Conservation (phyloP, 345 rosid species). For the Erucastrum elatum region DNA sequence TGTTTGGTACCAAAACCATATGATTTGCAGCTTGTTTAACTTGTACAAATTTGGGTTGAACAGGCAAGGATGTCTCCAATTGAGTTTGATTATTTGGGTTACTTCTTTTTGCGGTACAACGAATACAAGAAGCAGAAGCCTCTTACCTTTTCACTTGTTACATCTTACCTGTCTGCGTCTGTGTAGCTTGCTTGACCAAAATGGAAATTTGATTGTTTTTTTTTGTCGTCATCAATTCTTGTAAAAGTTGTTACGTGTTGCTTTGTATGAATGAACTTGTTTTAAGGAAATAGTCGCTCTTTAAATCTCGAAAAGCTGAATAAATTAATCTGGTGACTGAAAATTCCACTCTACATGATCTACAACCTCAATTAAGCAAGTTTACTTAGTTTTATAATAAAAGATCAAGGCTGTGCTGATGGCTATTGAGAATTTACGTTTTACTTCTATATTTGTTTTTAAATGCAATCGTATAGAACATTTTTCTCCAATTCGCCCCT, state of each 20-base stretch:
- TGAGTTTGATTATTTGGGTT: conserved; percentile 76
- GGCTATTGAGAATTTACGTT: not conserved
- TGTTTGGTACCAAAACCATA: not conserved
- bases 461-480: too few species aligned
- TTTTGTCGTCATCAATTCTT: conserved; percentile 25
- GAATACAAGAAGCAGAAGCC: conserved; percentile 84
- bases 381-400: not conserved
- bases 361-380: not conserved
- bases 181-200: conserved; percentile 9
- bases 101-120: conserved; percentile 81
- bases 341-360: not conserved
- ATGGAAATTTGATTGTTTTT: not conserved
- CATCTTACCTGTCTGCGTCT: conserved; percentile 47
- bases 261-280: conserved; percentile 19
- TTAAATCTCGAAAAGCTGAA: not conserved
- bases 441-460: too few species aligned
- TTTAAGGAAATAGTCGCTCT: not conserved
- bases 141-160: conserved; percentile 53
- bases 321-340: not conserved
- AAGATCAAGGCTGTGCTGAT: not conserved
- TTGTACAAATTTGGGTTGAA: not conserved
- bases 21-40: not conserved
- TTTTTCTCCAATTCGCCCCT: too few species aligned
- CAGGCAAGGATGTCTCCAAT: conserved; percentile 97
- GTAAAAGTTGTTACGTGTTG: conserved; percentile 5